Conservation (phyloP, 2,329 filamentous ascomycete species). For the Phialophora chinensis region DNA sequence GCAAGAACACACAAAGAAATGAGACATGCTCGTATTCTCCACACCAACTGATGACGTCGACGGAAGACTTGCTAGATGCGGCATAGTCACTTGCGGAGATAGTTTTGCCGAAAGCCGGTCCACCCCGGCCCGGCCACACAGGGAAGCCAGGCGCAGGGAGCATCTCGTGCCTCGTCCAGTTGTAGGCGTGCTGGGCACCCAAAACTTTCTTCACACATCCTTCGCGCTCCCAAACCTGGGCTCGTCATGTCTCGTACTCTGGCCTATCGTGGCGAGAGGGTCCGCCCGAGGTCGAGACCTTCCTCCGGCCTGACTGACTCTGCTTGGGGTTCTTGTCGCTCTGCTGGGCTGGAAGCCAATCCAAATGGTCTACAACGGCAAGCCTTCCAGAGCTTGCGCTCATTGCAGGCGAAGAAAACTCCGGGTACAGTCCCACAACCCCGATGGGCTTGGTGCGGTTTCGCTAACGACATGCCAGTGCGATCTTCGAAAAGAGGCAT, state of each 20-base stretch:
- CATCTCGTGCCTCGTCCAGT: neutral
- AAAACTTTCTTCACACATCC: neutral
- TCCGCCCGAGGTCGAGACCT: neutral
- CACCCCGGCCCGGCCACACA: neutral
- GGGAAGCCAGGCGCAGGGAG: neutral
- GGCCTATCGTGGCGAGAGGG: neutral
- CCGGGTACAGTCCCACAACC: slow-evolving; percentile 24
- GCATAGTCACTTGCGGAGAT: slow-evolving; percentile 6
- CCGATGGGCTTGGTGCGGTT: neutral
- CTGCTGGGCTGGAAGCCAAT: neutral
- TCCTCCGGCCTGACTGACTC: neutral
- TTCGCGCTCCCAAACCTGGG: neutral
- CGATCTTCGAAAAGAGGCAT: slow-evolving; percentile 41
- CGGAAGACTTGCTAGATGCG: slow-evolving; percentile 19
- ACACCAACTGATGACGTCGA: slow-evolving; percentile 8
- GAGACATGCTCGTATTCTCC: neutral
- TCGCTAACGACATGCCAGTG: slow-evolving; percentile 38
- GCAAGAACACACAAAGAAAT: too few relatives aligned
- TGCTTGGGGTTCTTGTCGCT: neutral
- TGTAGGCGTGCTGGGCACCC: neutral
- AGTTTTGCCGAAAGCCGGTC: neutral
- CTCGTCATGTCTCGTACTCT: neutral
- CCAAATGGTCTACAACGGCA: slow-evolving; percentile 37
- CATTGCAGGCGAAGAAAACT: slow-evolving; percentile 38
- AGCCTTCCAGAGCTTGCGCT: slow-evolving; percentile 36